Conservation (phyloP, 306 rosid species). For the Adenanthera pavonina region DNA sequence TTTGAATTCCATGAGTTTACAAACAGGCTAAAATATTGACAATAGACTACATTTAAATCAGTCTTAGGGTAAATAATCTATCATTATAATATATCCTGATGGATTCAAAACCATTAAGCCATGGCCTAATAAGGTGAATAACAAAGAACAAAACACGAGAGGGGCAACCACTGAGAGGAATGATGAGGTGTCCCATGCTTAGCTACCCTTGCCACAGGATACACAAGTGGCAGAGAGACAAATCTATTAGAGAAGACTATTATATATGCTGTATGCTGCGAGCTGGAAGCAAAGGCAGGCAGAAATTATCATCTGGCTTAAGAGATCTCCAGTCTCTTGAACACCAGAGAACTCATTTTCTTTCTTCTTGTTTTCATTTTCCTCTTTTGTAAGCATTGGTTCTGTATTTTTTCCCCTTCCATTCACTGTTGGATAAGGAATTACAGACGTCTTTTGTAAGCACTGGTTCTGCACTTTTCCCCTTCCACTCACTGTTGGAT, state of each 20-base stretch:
- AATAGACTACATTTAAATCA: conserved; percentile 5
- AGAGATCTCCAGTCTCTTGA: neutral
- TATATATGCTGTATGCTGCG: neutral
- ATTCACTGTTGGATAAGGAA: neutral
- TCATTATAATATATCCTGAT: neutral
- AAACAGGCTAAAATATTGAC: conserved; percentile 10
- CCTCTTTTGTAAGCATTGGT: neutral
- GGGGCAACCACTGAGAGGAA: neutral
- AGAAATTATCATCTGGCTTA: neutral
- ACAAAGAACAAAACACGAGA: neutral
- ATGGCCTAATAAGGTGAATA: neutral
- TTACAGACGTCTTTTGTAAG: neutral
- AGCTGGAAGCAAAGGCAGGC: neutral
- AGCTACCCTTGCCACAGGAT: neutral
- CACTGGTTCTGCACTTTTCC: neutral
- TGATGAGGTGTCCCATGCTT: neutral
- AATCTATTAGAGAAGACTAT: neutral
- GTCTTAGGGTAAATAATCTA: conserved; percentile 2
- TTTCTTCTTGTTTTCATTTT: neutral
- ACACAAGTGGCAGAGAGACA: neutral
- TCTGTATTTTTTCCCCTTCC: neutral
- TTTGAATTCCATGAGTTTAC: neutral
- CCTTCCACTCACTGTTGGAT: neutral
- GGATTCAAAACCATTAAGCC: too few species aligned
- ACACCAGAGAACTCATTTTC: neutral